Percentiles rank a stretch among this genome's conserved stretches.
Conservation (phyloP, 176 grass and related monocot genomes). For the Elymus sibiricus region DNA sequence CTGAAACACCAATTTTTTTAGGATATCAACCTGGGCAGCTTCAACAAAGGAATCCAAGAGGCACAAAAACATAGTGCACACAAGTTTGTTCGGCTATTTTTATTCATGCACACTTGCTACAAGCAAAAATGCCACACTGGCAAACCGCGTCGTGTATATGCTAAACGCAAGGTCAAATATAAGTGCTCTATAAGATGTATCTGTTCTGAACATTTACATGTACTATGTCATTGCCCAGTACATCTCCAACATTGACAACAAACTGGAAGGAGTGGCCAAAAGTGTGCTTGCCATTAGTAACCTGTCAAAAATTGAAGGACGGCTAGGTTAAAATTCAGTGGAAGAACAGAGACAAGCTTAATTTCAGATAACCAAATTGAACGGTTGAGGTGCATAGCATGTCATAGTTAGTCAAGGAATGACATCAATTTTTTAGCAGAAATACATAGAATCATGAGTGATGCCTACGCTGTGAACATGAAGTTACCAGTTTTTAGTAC, state of each 20-base stretch:
- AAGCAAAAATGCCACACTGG: background rate
- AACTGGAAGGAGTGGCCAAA: background rate
- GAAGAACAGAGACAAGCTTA: background rate
- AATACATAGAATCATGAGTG: background rate
- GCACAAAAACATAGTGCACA: background rate
- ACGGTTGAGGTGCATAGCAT: background rate
- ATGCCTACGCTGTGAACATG: background rate
- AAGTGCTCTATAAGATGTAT: background rate
- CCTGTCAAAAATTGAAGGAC: background rate
- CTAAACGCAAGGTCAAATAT: background rate
- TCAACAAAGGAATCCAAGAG: background rate
- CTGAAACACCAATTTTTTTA: background rate
- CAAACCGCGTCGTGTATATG: background rate
- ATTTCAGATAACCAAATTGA: background rate
- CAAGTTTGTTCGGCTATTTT: background rate
- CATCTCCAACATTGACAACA: background rate
- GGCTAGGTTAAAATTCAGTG: background rate
- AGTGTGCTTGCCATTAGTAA: background rate
- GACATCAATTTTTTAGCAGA: background rate
- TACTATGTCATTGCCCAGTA: background rate
- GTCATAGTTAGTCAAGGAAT: background rate
- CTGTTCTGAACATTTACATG: constrained; percentile 8
- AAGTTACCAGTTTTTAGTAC: background rate
- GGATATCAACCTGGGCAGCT: background rate
- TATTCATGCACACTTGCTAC: constrained; percentile 13